phyloP scores from a whole-genome alignment of 2,329 filamentous ascomycete species.

The Colletotrichum sp. region DNA sequence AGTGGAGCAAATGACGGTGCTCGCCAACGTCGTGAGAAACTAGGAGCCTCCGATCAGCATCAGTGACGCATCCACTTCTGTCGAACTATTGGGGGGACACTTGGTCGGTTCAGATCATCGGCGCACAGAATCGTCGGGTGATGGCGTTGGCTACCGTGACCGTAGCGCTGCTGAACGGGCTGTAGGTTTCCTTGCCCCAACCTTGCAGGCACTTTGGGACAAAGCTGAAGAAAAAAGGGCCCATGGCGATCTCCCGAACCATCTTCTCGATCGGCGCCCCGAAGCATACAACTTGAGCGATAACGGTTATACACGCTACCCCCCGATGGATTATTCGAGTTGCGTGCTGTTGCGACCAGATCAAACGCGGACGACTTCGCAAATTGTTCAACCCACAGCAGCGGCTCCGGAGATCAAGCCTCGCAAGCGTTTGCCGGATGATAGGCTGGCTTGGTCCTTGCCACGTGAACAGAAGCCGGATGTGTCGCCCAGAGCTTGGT shows the following conservation, averaged over 20 bases:
- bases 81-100: no score
- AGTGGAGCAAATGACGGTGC: constrained; percentile 79
- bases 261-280: background rate
- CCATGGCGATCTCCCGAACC: background rate
- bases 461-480: background rate
- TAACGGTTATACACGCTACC: background rate
- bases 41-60: constrained; percentile 27
- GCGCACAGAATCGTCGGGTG: background rate
- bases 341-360: background rate
- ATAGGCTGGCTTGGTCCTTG: background rate
- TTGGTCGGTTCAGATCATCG: background rate
- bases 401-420: background rate
- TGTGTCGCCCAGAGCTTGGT: background rate
- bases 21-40: constrained; percentile 69
- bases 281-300: background rate
- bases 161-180: background rate
- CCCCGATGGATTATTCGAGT: background rate
- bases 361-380: background rate
- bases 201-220: constrained; percentile 5
- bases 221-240: constrained; percentile 9
- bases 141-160: background rate
- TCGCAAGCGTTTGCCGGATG: background rate
- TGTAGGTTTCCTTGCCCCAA: constrained; percentile 4
- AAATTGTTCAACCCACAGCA: background rate
- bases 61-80: background rate